These are phyloP conservation scores for Sambucus nigra DNA, from an alignment of 129 eudicot genomes.

Conservation along the genomic window DNA sequence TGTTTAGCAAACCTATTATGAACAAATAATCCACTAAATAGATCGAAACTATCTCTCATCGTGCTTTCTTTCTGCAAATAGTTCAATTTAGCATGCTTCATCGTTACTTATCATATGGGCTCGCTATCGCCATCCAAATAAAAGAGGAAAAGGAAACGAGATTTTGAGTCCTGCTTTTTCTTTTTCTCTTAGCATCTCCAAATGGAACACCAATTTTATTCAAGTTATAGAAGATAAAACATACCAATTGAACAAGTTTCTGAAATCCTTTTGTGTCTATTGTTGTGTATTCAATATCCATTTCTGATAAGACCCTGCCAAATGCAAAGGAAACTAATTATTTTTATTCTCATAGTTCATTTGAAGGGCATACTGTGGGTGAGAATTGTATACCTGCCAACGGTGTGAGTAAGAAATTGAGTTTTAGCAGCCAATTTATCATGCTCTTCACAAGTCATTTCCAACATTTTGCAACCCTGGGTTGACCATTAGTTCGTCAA, in stretches of 20 bases:
- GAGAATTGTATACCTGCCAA: conserved; percentile 47
- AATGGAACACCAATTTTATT: background rate
- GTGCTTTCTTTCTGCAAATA: conserved; percentile 51
- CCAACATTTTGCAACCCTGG: conserved; percentile 77
- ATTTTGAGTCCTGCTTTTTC: no score
- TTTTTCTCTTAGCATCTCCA: background rate
- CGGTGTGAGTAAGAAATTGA: conserved; percentile 63
- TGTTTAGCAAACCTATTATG: conserved; percentile 57
- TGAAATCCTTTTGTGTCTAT: conserved; percentile 68
- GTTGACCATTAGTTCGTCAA: background rate
- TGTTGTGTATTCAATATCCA: conserved; percentile 48
- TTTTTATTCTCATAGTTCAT: background rate
- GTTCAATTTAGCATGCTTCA: background rate
- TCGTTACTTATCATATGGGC: background rate
- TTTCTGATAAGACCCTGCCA: conserved; percentile 49
- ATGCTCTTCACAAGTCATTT: conserved; percentile 71
- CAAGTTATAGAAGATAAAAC: background rate
- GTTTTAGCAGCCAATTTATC: conserved; percentile 54
- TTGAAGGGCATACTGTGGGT: background rate
- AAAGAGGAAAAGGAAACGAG: no score
- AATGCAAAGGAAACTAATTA: background rate
- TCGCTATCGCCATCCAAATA: no score
- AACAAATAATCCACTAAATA: conserved; percentile 46
- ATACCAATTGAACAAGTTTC: conserved; percentile 65
- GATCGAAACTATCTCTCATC: conserved; percentile 49